Base-by-base conservation (phyloP, 495 filamentous ascomycete genomes). In the Lepraria neglecta region DNA sequence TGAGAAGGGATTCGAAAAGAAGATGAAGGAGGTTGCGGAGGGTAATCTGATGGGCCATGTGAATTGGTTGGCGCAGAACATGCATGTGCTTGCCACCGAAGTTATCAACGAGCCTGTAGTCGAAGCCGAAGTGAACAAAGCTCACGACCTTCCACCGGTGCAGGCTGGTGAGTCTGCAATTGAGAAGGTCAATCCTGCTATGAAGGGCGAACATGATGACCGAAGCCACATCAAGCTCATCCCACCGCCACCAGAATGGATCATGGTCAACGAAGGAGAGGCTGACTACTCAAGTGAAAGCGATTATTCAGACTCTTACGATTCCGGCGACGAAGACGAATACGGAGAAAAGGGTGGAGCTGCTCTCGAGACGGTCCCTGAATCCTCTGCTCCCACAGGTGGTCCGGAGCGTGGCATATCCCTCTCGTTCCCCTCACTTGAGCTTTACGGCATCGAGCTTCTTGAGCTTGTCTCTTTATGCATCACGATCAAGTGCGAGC, bases 201-300 rank as follows among this genome's bases (percentile, higher is more conserved):
- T 38, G 38, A 48, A 48, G 54, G 56, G 62, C 9, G 63, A 60
- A 3, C 30, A 67, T 15, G 81, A 77, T 40, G 81, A 78, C 50
- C 83, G 76, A 43, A 76, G 77, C 11, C 91, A 95, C 69, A 72
- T 95, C 44, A 82, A 86, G 65, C 74, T 89, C 59, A 89, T 96
- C 50, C 85, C 89, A 15, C 79, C 90, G 6, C 91, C 91, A 2
- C 87, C 89, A 3, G 91, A 96, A 68, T 96, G 91, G 91, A 74
- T 77, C 9, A 66, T 77, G 19, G 70, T 72, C 31, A 62, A 61
- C 3, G 66, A 63, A 19, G 73, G 70, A n/a, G 62, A 71, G 14
- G 72, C 35, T 38, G 35, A 38, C 9, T 38, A 78, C 6, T 75
- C 71, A 35, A 72, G 74, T 5, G 68, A 70, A 24, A 72, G 67